Conservation (phyloP, 805 yeast species). For the Candida tammaniensis region DNA sequence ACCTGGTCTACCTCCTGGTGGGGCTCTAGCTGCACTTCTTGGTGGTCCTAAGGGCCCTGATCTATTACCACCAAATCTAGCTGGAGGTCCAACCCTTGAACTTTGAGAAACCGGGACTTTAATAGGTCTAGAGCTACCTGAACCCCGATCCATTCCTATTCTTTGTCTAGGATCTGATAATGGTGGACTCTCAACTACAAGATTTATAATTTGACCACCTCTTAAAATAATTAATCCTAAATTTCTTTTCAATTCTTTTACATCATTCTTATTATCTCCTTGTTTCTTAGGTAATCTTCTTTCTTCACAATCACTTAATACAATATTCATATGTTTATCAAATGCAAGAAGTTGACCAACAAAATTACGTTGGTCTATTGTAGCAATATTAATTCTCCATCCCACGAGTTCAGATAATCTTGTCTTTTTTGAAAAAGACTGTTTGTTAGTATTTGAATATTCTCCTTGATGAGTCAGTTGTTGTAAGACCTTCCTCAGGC, state of each 20-base stretch:
- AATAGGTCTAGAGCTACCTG: slow-evolving; percentile 32
- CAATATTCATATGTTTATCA: slow-evolving; percentile 86
- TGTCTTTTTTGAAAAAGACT: slow-evolving; percentile 33
- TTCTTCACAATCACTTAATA: slow-evolving; percentile 81
- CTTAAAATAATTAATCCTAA: slow-evolving; percentile 81
- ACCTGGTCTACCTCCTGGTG: not conserved
- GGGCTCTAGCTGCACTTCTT: no score
- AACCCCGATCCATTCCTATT: slow-evolving; percentile 21
- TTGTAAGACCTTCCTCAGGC: not conserved
- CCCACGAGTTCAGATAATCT: slow-evolving; percentile 65
- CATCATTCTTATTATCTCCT: slow-evolving; percentile 19
- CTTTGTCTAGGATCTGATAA: slow-evolving; percentile 38
- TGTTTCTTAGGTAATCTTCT: slow-evolving; percentile 70
- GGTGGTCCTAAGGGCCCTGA: no score
- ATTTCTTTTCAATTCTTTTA: slow-evolving; percentile 53
- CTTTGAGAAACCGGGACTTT: slow-evolving; percentile 27
- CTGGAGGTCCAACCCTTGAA: not conserved
- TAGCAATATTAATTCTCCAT: slow-evolving; percentile 67
- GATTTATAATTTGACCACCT: slow-evolving; percentile 81
- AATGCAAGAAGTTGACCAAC: slow-evolving; percentile 83
- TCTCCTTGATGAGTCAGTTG: not conserved
- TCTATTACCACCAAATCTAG: not conserved
- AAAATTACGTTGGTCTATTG: slow-evolving; percentile 75
- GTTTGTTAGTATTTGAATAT: slow-evolving; percentile 6
- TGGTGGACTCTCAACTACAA: slow-evolving; percentile 65